phyloP scores from a whole-genome alignment of 768 basidiomycete genomes.

The Boletus vermiculosoides region DNA sequence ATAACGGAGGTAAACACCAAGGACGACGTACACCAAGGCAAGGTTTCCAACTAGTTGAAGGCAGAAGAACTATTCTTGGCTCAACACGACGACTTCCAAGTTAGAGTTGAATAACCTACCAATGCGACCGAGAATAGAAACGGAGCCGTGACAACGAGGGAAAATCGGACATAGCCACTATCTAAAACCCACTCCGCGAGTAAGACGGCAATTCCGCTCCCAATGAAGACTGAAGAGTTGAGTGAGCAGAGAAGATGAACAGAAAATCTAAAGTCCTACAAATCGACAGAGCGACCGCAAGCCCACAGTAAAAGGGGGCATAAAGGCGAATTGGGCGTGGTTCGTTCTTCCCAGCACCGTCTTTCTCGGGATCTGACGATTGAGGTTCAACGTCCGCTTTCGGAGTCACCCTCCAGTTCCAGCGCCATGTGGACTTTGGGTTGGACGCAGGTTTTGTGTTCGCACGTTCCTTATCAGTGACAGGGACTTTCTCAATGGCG shows the following conservation, averaged over 20 bases:
- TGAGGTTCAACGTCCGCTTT: constrained; percentile 25
- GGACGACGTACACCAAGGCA: constrained; percentile 50
- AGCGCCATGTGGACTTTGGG: constrained; percentile 25
- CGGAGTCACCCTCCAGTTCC: constrained; percentile 45
- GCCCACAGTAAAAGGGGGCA: constrained; percentile 70
- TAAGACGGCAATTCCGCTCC: constrained; percentile 54
- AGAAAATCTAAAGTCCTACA: constrained; percentile 45
- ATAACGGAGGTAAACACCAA: background rate
- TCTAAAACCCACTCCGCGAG: constrained; percentile 74
- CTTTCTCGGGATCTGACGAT: constrained; percentile 49
- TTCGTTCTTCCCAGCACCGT: constrained; percentile 26
- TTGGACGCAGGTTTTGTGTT: background rate
- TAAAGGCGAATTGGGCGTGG: constrained; percentile 58
- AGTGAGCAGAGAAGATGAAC: constrained; percentile 8
- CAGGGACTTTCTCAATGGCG: constrained; percentile 16
- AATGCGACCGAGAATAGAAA: constrained; percentile 75
- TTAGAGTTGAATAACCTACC: constrained; percentile 38
- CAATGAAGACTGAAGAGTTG: constrained; percentile 58
- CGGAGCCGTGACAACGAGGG: constrained; percentile 60
- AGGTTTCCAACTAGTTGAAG: constrained; percentile 66
- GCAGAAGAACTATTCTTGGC: constrained; percentile 58
- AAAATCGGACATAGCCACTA: constrained; percentile 57
- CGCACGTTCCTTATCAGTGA: constrained; percentile 19
- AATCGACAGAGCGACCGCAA: constrained; percentile 58
- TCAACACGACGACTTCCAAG: constrained; percentile 10